Percentiles rank a stretch among this genome's conserved stretches.
phyloP scores from a whole-genome alignment of 2,329 filamentous ascomycete genomes.

The Fusarium concolor region DNA sequence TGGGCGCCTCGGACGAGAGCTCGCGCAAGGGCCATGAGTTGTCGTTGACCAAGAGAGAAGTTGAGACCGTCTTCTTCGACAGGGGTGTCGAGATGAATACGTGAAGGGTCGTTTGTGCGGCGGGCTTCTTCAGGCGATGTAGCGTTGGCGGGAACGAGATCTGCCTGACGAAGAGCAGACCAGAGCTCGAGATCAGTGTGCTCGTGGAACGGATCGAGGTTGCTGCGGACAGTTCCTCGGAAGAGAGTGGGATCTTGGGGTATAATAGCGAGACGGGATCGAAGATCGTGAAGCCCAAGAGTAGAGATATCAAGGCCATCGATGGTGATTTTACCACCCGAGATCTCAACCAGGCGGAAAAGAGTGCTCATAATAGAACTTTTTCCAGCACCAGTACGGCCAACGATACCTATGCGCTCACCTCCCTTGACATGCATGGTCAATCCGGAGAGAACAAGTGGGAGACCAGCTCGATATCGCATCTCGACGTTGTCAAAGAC shows the following conservation, averaged over 20 bases:
- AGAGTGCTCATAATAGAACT: slow-evolving; percentile 85
- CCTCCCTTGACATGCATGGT: slow-evolving; percentile 79
- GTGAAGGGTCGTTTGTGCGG: slow-evolving; percentile 69
- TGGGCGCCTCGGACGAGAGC: slow-evolving; percentile 87
- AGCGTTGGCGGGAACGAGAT: slow-evolving; percentile 70
- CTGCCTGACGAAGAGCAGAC: slow-evolving; percentile 80
- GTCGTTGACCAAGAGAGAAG: slow-evolving; percentile 93
- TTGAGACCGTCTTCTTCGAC: slow-evolving; percentile 97
- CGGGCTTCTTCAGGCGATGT: slow-evolving; percentile 77
- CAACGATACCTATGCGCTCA: slow-evolving; percentile 84
- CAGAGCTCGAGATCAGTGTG: slow-evolving; percentile 82
- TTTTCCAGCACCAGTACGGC: slow-evolving; percentile 85
- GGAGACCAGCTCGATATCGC: slow-evolving; percentile 79
- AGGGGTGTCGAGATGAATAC: slow-evolving; percentile 83
- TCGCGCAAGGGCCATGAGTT: slow-evolving; percentile 93
- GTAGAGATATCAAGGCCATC: slow-evolving; percentile 77
- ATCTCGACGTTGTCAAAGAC: slow-evolving; percentile 80
- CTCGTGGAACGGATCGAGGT: slow-evolving; percentile 84
- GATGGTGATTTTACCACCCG: slow-evolving; percentile 70
- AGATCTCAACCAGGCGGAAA: slow-evolving; percentile 79
- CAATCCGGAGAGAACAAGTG: slow-evolving; percentile 77
- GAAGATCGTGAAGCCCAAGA: slow-evolving; percentile 79
- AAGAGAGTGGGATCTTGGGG: slow-evolving; percentile 88
- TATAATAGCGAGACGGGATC: slow-evolving; percentile 83
- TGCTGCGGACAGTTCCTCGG: slow-evolving; percentile 81